Evolutionary conservation across 495 filamentous ascomycete species (phyloP), one percentile per base, ranked within the genome.

Genomic region (Viridothelium virens): DNA sequence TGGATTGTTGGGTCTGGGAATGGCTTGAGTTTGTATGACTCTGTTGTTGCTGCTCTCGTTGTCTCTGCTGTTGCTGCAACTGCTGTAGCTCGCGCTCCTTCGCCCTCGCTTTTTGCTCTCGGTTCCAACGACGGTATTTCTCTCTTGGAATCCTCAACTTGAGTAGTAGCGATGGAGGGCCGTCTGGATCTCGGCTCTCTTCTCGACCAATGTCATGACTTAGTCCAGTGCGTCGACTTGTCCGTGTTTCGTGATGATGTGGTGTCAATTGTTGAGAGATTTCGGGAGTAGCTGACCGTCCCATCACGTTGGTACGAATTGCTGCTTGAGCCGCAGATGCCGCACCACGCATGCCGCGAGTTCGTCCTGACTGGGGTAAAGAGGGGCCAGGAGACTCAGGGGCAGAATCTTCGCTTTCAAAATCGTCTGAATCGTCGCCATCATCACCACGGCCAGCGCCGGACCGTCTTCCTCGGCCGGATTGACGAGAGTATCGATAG

Each of bases 221-320:
- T 80, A 82, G 68, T 77, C 79, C 71, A 87, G 82, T 65, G 79
- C 33, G 84, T 80, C 14, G 83, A 84, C 38, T 47, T 37, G 83
- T 88, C 68, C 88, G 78, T 1, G 87, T 87, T 72, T 92, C 91
- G 71, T 88, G 85, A 70, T 91, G 87, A 74, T 90, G 85, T 34
- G 87, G 76, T 25, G 74, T 62, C 16, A 66, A 79, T 79, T 37
- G 25, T 38, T 70, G 65, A 61, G 85, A 79, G 5, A 84, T 78
- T 74, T 97, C 94, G 1, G 95, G 94, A 0, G 94, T 97, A 70
- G 91, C 89, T 14, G 92, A 97, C 47, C 94, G 87, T 4, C 46
- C 61, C 37, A 87, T 91, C 39, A 95, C 72, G 68, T 89, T 91
- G 7, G 90, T 88, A 44, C 84, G 80, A 73, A 88, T 81, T 12